phyloP scores from a whole-genome alignment of 805 yeast species.

The Citeromyces nyonsensis region DNA sequence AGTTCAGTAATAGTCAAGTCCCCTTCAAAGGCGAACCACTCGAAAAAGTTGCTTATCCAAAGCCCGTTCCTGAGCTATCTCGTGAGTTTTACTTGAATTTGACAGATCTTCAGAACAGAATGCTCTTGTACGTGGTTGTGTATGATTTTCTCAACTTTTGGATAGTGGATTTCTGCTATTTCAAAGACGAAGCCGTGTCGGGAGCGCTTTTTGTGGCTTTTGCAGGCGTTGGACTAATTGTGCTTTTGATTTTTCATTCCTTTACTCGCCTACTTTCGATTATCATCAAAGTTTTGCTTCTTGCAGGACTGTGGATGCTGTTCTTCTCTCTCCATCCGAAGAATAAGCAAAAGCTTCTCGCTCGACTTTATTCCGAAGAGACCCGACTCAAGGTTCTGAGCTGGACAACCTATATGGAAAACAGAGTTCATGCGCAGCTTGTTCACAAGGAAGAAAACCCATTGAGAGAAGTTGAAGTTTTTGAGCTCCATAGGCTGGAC shows the following conservation, averaged over 20 bases:
- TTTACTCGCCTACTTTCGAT: conserved; percentile 7
- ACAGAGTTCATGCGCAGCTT: conserved; percentile 8
- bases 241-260: conserved; percentile 12
- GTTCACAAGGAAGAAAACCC: conserved; percentile 20
- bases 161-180: conserved; percentile 43
- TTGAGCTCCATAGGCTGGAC: conserved; percentile 46
- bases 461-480: conserved; percentile 42
- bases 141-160: conserved; percentile 42
- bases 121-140: conserved; percentile 43
- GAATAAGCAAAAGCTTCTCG: conserved; percentile 28
- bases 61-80: conserved; percentile 66
- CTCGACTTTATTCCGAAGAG: conserved; percentile 42
- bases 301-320: conserved; percentile 33
- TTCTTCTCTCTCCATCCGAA: conserved; percentile 34
- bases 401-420: conserved; percentile 32
- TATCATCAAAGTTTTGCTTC: conserved; percentile 12
- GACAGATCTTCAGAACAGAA: conserved; percentile 75
- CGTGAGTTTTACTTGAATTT: conserved; percentile 65
- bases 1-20: conserved; percentile 19
- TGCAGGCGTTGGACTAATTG: conserved; percentile 11
- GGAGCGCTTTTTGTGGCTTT: conserved; percentile 28
- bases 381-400: conserved; percentile 37
- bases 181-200: conserved; percentile 46
- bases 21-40: conserved; percentile 38
- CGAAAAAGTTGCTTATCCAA: conserved; percentile 31